A percentile compares a stretch with the other conserved stretches of the same genome.
Evolutionary conservation across 2,329 filamentous ascomycete species (phyloP).

Genomic region (Colletotrichum sublineola): DNA sequence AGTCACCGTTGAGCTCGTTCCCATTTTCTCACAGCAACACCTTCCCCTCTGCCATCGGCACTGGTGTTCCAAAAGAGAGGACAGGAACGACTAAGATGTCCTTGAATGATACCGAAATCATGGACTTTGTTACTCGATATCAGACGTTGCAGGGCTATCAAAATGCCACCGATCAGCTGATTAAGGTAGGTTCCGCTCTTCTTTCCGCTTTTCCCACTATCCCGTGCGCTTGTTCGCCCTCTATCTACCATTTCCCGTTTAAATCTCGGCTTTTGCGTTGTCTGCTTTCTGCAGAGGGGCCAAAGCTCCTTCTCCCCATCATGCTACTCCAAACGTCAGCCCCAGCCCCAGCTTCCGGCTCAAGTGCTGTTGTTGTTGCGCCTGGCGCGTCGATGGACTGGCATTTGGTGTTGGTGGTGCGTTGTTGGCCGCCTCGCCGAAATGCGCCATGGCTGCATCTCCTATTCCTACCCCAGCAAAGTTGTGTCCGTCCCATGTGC

Average conservation of each 20-base stretch:
- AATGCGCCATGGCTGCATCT: conserved; percentile 7
- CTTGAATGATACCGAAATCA: conserved; percentile 48
- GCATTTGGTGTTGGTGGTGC: background rate
- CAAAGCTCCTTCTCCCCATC: conserved; percentile 19
- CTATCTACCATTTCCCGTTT: conserved; percentile 14
- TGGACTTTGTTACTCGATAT: conserved; percentile 64
- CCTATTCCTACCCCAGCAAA: conserved; percentile 8
- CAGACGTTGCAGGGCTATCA: conserved; percentile 58
- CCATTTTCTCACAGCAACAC: conserved; percentile 16
- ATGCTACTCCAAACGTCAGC: background rate
- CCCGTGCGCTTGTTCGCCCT: conserved; percentile 11
- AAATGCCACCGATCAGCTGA: conserved; percentile 58
- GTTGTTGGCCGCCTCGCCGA: background rate
- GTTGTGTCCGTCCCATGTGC: conserved; percentile 13
- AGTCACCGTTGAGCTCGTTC: conserved; percentile 15
- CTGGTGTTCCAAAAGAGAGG: conserved; percentile 22
- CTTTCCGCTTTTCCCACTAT: conserved; percentile 19
- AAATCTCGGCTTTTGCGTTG: background rate
- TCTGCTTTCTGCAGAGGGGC: conserved; percentile 25
- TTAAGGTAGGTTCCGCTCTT: conserved; percentile 57
- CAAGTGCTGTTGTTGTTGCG: background rate
- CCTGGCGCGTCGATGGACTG: background rate
- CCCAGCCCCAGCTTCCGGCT: conserved; percentile 3
- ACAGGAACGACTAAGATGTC: conserved; percentile 44
- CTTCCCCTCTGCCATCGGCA: conserved; percentile 31